Evolutionary conservation across 257 asterid species (phyloP).

Genomic region (Primulina eburnea): DNA sequence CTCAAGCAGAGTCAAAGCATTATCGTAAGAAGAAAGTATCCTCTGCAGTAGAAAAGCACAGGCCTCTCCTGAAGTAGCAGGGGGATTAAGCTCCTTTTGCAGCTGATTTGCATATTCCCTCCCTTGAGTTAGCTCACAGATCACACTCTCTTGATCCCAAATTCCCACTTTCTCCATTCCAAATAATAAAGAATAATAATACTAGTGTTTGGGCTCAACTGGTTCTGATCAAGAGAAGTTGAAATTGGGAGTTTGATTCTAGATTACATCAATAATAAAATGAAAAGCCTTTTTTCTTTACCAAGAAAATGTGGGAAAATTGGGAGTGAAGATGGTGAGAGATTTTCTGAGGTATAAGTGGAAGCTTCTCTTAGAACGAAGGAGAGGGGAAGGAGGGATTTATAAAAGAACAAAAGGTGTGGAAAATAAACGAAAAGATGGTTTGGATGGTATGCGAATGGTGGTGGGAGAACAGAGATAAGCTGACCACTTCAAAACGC

Average conservation of each 20-base stretch:
- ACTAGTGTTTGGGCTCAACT: background rate
- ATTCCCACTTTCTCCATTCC: constrained; percentile 45
- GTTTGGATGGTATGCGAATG: background rate
- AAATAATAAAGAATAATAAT: background rate
- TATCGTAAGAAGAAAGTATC: constrained; percentile 41
- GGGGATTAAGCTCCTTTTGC: constrained; percentile 25
- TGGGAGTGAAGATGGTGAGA: constrained; percentile 8
- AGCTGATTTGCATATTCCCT: constrained; percentile 59
- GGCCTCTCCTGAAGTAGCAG: constrained; percentile 23
- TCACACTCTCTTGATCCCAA: constrained; percentile 30
- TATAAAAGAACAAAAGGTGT: constrained; percentile 29
- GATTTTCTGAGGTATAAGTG: background rate
- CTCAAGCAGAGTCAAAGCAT: constrained; percentile 30
- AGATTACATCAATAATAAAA: background rate
- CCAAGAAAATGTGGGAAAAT: background rate
- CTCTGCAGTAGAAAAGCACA: constrained; percentile 25
- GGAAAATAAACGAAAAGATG: constrained; percentile 20
- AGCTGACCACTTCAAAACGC: background rate
- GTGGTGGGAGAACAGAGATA: background rate
- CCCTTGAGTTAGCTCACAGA: constrained; percentile 58
- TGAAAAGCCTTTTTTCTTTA: too few species aligned
- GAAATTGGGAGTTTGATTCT: background rate
- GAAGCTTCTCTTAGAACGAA: constrained; percentile 1
- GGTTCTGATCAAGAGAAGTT: background rate
- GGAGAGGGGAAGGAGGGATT: constrained; percentile 19